Evolutionary conservation across 352 stramenopile species (phyloP), one percentile per base, ranked within the genome.

Genomic region (Phytopythium oedochilum): DNA sequence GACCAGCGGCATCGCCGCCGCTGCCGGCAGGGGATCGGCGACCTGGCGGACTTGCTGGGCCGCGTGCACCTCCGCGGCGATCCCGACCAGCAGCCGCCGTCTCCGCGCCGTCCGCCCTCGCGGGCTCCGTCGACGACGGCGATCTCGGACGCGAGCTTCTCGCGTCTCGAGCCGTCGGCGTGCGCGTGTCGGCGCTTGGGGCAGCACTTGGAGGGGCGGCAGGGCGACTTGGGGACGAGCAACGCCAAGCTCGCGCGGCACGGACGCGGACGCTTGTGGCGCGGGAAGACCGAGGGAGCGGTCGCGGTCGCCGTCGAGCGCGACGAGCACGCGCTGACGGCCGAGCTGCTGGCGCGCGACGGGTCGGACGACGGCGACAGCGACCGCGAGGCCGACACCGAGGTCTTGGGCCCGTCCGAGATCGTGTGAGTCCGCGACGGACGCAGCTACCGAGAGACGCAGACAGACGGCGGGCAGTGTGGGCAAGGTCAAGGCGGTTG

Each of bases 121-220:
- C 11, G 34, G 5, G 34, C 34, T 5, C 12, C 15, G n/a, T 28
- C n/a, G 3, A 8, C 22, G 11, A 31, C 26, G 8, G 42, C 23
- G 23, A 18, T 48, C 20, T 20, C 23, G 22, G 26, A 25, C 11
- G 42, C 11, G 42, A 18, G 18, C 6, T 22, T 18, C 6, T 22
- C 22, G 22, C 26, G 31, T 18, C 9, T 48, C 20, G 42, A 48
- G 9, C 42, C n/a, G 34, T 15, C 34, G 22, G 20, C n/a, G 20
- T 48, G 42, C 42, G 42, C 42, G 42, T 48, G 42, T 29, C 42
- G 42, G 12, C 42, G 42, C 23, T 18, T 48, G 42, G 42, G 42
- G 1, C 42, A 48, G 22, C 20, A 12, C 4, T 6, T 48, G 12
- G 42, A 48, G 42, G 14, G 26, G 11, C 42, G 26, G 20, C 23